Evolutionary conservation across 78 protist genomes (phyloP), one percentile per base, ranked within the genome.

Genomic region (Isochrysis galbana): DNA sequence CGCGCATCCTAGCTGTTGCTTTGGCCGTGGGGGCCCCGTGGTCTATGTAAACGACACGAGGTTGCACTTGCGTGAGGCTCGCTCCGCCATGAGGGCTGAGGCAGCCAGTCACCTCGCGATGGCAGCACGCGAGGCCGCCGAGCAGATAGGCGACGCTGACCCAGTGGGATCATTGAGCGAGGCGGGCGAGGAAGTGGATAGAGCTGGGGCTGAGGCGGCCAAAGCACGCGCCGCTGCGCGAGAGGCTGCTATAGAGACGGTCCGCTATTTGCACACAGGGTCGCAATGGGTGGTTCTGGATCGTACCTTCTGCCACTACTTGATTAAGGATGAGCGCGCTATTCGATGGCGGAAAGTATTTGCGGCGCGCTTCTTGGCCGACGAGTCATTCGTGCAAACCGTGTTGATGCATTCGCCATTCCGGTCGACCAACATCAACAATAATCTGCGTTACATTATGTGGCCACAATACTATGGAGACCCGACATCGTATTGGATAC

Each of bases 391-490:
- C 38, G 17, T 80, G 23, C 88, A 80, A 36, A 80, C 88, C 26
- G 55, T 44, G 11, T 38, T 44, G 39, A 44, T 44, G 55, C 55
- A 42, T 23, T 80, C 88, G 34, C 88, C 88, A 38, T 44, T 10
- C 55, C 0, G 0, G 4, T 21, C 0, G 17, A 29, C 55, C 7
- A 14, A n/a, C 39, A 0, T 80, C 55, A 32, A 44, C 55, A 5
- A 21, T 38, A 80, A 80, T 51, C 1, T 80, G 88, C 88, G 88
- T 19, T 61, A 0, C 26, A 80, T 80, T 38, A 0, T 29, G 29
- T 80, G 88, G 88, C 88, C 88, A 10, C 88, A 80, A 0, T 44
- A 44, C 55, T 11, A 44, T 23, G 88, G 88, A 46, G 88, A 80
- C 55, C 88, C 88, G n/a, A 17, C 25, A 23, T 5, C 34, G 29